Conservation (phyloP, 2,329 filamentous ascomycete genomes). For the Penicillium sp. region DNA sequence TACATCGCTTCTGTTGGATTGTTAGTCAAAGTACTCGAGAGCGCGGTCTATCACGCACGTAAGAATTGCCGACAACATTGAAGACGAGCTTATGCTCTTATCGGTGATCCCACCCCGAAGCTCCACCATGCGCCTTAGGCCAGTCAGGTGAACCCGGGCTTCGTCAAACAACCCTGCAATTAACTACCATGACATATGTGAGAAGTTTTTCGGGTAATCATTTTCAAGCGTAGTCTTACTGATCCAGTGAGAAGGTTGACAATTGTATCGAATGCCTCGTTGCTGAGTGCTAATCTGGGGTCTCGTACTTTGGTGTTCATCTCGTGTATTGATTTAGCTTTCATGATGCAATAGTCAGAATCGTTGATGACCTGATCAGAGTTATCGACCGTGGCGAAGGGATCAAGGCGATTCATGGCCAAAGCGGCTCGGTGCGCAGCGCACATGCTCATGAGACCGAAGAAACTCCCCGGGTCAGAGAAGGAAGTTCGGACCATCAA, state of each 20-base stretch:
- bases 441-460: conserved; percentile 40
- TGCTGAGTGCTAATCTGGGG: conserved; percentile 27
- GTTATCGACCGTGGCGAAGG: conserved; percentile 16
- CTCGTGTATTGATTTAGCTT: conserved; percentile 35
- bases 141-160: conserved; percentile 40
- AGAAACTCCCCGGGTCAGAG: conserved; percentile 39
- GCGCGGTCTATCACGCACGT: conserved; percentile 20
- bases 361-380: conserved; percentile 28
- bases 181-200: conserved; percentile 26
- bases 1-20: conserved; percentile 31
- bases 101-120: conserved; percentile 35
- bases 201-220: neutral
- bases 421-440: conserved; percentile 42
- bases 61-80: conserved; percentile 29
- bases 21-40: neutral
- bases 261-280: conserved; percentile 40
- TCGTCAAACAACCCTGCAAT: conserved; percentile 41
- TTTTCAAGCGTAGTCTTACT: conserved; percentile 22
- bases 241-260: conserved; percentile 39
- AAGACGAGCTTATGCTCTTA: conserved; percentile 25
- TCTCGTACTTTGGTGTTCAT: conserved; percentile 35
- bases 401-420: conserved; percentile 25
- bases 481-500: conserved; percentile 35
- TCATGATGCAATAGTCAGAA: conserved; percentile 41
- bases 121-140: conserved; percentile 40